Evolutionary conservation across 2,329 filamentous ascomycete genomes (phyloP).

Genomic region (Capronia epimyces): DNA sequence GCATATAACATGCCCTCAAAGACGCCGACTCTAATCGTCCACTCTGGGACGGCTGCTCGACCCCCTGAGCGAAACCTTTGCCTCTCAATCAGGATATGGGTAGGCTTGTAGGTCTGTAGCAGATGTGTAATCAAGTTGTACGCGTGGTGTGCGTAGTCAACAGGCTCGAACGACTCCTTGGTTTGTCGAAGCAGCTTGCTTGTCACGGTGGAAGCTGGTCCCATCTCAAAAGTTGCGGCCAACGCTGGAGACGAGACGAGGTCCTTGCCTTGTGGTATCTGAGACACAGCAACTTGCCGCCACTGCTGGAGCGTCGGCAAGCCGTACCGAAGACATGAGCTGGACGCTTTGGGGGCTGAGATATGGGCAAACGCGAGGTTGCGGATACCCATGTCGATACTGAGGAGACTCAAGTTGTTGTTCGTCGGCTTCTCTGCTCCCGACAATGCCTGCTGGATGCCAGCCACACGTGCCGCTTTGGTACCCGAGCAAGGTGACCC

Average conservation of each 20-base stretch:
- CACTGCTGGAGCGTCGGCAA: conserved; percentile 33
- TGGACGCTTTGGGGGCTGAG: conserved; percentile 9
- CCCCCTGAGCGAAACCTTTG: conserved; percentile 62
- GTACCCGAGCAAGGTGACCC: conserved; percentile 56
- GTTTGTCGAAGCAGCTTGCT: conserved; percentile 1
- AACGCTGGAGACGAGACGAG: background rate
- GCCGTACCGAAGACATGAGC: conserved; percentile 30
- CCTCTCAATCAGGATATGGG: conserved; percentile 64
- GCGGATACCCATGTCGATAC: conserved; percentile 78
- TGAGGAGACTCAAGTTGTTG: conserved; percentile 53
- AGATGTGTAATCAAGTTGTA: conserved; percentile 51
- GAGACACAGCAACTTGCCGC: conserved; percentile 38
- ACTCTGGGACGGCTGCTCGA: conserved; percentile 63
- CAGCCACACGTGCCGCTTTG: conserved; percentile 52
- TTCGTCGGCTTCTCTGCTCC: conserved; percentile 15
- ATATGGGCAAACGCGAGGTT: conserved; percentile 72
- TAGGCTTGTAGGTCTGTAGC: conserved; percentile 51
- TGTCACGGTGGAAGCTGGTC: conserved; percentile 33
- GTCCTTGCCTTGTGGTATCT: conserved; percentile 34
- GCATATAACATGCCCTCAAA: conserved; percentile 78
- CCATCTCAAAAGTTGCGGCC: too few relatives aligned
- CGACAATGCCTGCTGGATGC: conserved; percentile 43
- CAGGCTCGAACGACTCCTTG: conserved; percentile 50
- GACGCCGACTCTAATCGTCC: conserved; percentile 76
- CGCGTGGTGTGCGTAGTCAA: conserved; percentile 51